phyloP scores from a whole-genome alignment of 2,329 filamentous ascomycete genomes.

The Thermothelomyces thermophilus region DNA sequence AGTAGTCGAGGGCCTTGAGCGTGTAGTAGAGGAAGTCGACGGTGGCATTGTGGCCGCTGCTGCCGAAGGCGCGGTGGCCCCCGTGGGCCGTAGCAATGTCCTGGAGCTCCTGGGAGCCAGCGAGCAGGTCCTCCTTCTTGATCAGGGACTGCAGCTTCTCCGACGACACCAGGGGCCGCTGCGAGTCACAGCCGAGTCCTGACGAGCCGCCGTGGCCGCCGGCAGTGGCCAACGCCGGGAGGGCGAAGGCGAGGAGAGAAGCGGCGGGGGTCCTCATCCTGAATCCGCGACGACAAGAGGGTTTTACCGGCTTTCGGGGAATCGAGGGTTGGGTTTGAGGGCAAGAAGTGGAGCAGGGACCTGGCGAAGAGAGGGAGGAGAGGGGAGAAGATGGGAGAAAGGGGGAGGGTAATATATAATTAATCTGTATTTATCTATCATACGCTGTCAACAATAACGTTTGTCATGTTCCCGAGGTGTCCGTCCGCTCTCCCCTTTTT shows the following conservation, averaged over 20 bases:
- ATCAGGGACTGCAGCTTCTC: constrained; percentile 26
- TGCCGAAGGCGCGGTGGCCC: constrained; percentile 39
- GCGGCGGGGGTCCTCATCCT: constrained; percentile 14
- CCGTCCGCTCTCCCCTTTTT: no score
- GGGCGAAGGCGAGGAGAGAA: constrained; percentile 13
- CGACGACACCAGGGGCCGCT: constrained; percentile 16
- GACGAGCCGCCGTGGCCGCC: neutral
- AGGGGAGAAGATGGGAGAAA: no score
- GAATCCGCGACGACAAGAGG: neutral
- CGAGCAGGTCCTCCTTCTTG: constrained; percentile 36
- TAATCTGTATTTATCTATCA: neutral
- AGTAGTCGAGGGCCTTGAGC: constrained; percentile 35
- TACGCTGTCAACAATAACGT: no score
- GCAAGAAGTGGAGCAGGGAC: neutral
- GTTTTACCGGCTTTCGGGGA: neutral
- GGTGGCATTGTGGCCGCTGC: constrained; percentile 40
- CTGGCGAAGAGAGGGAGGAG: neutral
- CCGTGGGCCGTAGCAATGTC: constrained; percentile 37
- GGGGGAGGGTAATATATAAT: neutral
- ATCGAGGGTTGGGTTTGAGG: neutral
- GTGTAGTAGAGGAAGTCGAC: constrained; percentile 39
- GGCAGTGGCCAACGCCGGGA: constrained; percentile 12
- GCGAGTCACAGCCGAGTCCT: constrained; percentile 2
- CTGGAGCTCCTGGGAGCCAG: constrained; percentile 39
- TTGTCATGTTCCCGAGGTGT: no score